A percentile compares a stretch with the other conserved stretches of the same genome.
Conservation (phyloP, 257 asterid species). For the Verbascum thapsus region DNA sequence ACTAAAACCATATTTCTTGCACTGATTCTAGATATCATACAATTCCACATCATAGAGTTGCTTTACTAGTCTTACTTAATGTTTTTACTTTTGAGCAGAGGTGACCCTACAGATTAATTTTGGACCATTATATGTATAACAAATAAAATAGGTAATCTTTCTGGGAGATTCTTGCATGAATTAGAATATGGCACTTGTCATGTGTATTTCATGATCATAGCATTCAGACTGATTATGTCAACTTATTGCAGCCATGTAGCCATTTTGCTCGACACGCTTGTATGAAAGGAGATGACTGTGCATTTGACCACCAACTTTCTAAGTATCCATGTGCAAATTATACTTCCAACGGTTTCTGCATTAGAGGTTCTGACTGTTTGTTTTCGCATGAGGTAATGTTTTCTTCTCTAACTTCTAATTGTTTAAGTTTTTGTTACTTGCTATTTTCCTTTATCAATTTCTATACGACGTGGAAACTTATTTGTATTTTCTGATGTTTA, state of each 20-base stretch:
- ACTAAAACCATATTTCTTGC: not conserved
- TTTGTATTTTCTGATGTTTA: conserved; percentile 10
- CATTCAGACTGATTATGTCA: conserved; percentile 20
- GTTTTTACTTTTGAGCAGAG: not conserved
- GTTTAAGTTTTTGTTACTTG: conserved; percentile 3
- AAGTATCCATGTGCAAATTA: conserved; percentile 79
- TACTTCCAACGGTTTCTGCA: conserved; percentile 66
- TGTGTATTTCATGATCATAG: conserved; percentile 18
- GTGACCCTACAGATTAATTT: not conserved
- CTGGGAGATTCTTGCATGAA: conserved; percentile 8
- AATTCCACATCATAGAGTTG: not conserved
- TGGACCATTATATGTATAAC: not conserved
- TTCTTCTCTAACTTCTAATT: conserved; percentile 25
- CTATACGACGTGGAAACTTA: conserved; percentile 18
- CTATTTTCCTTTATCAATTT: conserved; percentile 21
- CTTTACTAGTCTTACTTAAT: not conserved
- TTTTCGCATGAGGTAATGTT: conserved; percentile 78
- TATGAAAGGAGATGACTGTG: conserved; percentile 96
- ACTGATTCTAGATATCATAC: not conserved
- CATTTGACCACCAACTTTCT: conserved; percentile 86
- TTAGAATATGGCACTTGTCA: conserved; percentile 12
- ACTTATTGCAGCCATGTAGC: conserved; percentile 75
- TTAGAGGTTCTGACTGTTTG: conserved; percentile 79
- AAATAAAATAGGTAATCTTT: conserved; percentile 8
- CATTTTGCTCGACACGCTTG: conserved; percentile 89